Conservation (phyloP, 169 alveolate species). For the Eimeria necatrix region DNA sequence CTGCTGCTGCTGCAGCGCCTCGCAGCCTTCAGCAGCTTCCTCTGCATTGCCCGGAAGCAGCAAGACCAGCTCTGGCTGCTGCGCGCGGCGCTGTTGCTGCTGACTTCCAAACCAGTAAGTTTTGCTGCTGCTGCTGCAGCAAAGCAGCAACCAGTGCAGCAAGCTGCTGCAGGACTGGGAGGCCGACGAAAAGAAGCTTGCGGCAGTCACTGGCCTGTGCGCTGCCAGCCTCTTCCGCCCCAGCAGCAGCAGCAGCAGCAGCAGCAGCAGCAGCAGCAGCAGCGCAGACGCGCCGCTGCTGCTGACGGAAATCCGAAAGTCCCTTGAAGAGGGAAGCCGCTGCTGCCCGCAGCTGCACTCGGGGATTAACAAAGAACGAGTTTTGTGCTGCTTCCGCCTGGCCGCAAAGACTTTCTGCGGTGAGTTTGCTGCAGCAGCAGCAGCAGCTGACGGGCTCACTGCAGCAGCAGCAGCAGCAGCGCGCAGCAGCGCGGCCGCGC, state of each 20-base stretch:
- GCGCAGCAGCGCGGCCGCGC: background rate
- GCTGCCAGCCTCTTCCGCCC: background rate
- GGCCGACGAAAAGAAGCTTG: background rate
- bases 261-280: no score
- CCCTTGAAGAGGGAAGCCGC: background rate
- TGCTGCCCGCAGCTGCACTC: background rate
- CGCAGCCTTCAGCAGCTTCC: conserved; percentile 21
- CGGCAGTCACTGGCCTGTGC: background rate
- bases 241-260: no score
- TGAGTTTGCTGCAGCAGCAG: background rate
- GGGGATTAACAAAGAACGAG: background rate
- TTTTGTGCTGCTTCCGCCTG: background rate
- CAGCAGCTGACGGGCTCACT: background rate
- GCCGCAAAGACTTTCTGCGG: background rate
- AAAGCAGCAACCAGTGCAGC: background rate
- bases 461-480: background rate
- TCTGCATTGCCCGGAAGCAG: background rate
- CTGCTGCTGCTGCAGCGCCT: background rate
- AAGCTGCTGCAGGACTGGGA: background rate
- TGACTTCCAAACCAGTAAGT: background rate
- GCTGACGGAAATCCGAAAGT: no score
- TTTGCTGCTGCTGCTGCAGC: background rate
- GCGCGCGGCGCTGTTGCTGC: background rate
- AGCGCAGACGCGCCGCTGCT: no score
- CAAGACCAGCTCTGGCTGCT: conserved; percentile 1